Evolutionary conservation across 768 basidiomycete genomes (phyloP).

Genomic region (Mycena epipterygia): DNA sequence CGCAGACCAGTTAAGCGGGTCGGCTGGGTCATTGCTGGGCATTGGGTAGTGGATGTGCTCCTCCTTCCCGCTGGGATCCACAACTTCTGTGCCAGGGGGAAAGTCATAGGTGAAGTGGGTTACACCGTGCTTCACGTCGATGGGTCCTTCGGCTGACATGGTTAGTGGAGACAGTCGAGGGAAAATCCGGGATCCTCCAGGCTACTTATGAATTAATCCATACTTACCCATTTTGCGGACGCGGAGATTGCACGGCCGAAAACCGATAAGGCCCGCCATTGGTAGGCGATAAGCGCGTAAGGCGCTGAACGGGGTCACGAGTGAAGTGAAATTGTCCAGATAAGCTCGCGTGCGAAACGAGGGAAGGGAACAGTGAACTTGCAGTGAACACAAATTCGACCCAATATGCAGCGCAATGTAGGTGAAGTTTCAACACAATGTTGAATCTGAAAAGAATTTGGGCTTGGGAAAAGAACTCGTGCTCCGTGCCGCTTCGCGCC

Average conservation of each 20-base stretch:
- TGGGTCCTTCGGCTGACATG: constrained; percentile 26
- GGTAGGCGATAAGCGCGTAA: no score
- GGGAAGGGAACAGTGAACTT: no score
- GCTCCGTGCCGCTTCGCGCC: no score
- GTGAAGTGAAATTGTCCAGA: no score
- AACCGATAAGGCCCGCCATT: not conserved
- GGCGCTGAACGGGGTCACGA: no score
- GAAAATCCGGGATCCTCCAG: not conserved
- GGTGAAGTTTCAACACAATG: no score
- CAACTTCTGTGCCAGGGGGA: constrained; percentile 26
- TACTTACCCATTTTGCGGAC: not conserved
- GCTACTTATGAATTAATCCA: not conserved
- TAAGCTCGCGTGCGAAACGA: no score
- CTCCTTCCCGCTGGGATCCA: constrained; percentile 18
- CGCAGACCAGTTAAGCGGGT: constrained; percentile 22
- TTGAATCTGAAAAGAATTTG: no score
- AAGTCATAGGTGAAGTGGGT: constrained; percentile 28
- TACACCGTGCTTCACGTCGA: constrained; percentile 29
- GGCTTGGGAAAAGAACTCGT: no score
- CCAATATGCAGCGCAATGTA: no score
- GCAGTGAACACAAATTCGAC: no score
- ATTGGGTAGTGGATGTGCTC: constrained; percentile 27
- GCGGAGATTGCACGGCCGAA: not conserved
- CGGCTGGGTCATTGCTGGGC: constrained; percentile 23
- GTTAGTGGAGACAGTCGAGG: not conserved